Evolutionary conservation across 164 flowering plant genomes (phyloP), one percentile per base, ranked within the genome.

Genomic region (Umbellularia californica): DNA sequence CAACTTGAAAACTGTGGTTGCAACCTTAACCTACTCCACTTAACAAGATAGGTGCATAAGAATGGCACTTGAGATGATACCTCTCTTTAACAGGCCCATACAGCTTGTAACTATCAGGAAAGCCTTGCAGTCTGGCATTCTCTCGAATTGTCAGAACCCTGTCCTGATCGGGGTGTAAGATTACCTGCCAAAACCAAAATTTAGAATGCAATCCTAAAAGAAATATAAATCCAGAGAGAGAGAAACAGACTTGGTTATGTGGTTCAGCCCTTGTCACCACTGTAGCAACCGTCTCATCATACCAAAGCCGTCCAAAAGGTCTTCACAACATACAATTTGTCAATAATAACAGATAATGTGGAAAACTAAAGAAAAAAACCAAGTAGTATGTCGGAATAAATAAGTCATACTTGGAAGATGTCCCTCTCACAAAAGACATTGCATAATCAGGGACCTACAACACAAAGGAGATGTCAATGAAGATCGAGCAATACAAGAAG

Each of bases 181-280:
- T 70, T 5, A 70, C 82, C 94, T 93, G 71, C 25, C 27, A 19
- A 70, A 65, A 30, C 17, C 66, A 52, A 24, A 24, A 50, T 58
- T 17, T 52, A 28, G 33, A 5, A 17, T 11, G 5, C 13, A 50
- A 27, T 50, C 30, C 6, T 30, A 30, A 30, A 11, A 74, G 9
- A 58, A 5, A 52, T 17, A 50, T 13, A 12, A 58, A 74, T 12
- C 3, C 55, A 60, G n/a, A 72, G 17, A 19, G 6, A 72, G 27
- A 2, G 19, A 60, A 7, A 68, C 30, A 28, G 30, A 91, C 96
- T 87, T 95, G 98, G 58, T 95, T 95, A 47, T 95, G 98, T 0
- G 98, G 98, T 52, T 95, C 93, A 0, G 98, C 95, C 50, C 98
- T 81, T 0, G 97, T 91, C 0, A 94, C 95, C 0, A 93, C 97